Percentiles rank a stretch among this genome's conserved stretches.
These are phyloP conservation scores for Leishmania amazonensis DNA, from an alignment of 208 protist species.

Conservation along the genomic window DNA sequence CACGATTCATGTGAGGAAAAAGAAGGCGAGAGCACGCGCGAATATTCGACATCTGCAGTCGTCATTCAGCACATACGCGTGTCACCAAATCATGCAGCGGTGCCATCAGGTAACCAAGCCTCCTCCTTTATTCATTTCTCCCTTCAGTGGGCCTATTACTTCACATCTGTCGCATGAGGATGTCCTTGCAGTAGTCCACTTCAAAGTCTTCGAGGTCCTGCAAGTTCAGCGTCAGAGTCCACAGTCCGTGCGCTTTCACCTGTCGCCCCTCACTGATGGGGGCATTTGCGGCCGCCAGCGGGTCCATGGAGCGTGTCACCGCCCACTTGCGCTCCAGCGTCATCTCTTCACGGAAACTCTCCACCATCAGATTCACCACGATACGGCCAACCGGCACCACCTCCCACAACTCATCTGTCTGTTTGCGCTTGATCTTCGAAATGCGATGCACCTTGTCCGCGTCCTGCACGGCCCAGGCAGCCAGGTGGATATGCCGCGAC, in stretches of 20 bases:
- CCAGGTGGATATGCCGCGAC: slow-evolving; percentile 86
- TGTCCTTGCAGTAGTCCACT: slow-evolving; percentile 91
- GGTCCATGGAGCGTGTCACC: slow-evolving; percentile 86
- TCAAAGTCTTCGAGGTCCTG: slow-evolving; percentile 93
- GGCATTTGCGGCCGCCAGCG: slow-evolving; percentile 69
- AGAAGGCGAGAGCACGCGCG: slow-evolving; percentile 4
- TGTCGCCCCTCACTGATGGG: slow-evolving; percentile 86
- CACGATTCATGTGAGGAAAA: slow-evolving; percentile 4
- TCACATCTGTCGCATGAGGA: slow-evolving; percentile 76
- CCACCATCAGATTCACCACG: slow-evolving; percentile 88
- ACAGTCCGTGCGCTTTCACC: slow-evolving; percentile 80
- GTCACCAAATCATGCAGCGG: not conserved
- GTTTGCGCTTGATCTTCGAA: slow-evolving; percentile 74
- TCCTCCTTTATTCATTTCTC: not conserved
- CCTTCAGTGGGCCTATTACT: not conserved
- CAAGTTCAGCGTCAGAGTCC: slow-evolving; percentile 90
- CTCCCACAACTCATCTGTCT: slow-evolving; percentile 88
- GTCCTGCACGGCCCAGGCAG: slow-evolving; percentile 89
- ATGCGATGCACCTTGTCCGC: slow-evolving; percentile 73
- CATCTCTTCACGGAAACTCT: slow-evolving; percentile 75
- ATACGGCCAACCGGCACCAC: slow-evolving; percentile 88
- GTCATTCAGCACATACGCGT: not conserved
- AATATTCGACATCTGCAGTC: not conserved
- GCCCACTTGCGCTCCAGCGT: slow-evolving; percentile 90
- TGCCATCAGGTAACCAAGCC: not conserved